A percentile compares a stretch with the other conserved stretches of the same genome.
phyloP scores from a whole-genome alignment of 208 protist species.

The Leptomonas seymouri region DNA sequence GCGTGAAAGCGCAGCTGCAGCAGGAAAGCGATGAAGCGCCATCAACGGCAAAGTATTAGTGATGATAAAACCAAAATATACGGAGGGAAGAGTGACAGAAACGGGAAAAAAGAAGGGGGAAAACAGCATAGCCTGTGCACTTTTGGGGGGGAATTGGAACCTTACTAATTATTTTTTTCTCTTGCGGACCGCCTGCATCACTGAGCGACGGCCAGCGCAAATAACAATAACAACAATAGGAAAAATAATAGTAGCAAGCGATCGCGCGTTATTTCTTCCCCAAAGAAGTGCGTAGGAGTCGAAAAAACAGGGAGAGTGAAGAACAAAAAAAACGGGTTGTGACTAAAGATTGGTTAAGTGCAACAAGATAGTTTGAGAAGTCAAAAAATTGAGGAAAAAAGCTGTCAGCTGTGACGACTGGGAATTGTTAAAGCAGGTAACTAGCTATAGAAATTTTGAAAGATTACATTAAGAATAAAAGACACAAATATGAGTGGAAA shows the following conservation, averaged over 20 bases:
- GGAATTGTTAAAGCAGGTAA: too few species aligned
- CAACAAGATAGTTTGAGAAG: background rate
- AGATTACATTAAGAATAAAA: too few species aligned
- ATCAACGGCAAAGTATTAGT: background rate
- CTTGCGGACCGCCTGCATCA: too few species aligned
- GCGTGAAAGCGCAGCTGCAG: conserved; percentile 10
- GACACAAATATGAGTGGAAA: background rate
- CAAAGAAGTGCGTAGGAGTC: background rate
- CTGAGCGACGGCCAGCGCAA: background rate
- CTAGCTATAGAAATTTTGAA: too few species aligned
- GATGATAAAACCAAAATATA: conserved; percentile 14
- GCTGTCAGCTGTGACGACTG: background rate
- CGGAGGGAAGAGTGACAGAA: conserved; percentile 8
- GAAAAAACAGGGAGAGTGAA: background rate
- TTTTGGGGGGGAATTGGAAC: too few species aligned
- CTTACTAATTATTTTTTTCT: too few species aligned
- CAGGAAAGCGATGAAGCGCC: background rate
- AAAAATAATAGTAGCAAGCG: background rate
- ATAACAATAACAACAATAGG: background rate
- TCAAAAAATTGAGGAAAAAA: background rate
- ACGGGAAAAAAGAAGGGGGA: background rate
- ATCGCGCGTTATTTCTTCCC: too few species aligned
- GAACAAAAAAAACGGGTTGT: background rate
- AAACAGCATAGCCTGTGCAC: background rate
- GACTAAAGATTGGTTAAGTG: background rate